phyloP scores from a whole-genome alignment of 2,329 filamentous ascomycete genomes.

The Cryphonectria carpinicola region DNA sequence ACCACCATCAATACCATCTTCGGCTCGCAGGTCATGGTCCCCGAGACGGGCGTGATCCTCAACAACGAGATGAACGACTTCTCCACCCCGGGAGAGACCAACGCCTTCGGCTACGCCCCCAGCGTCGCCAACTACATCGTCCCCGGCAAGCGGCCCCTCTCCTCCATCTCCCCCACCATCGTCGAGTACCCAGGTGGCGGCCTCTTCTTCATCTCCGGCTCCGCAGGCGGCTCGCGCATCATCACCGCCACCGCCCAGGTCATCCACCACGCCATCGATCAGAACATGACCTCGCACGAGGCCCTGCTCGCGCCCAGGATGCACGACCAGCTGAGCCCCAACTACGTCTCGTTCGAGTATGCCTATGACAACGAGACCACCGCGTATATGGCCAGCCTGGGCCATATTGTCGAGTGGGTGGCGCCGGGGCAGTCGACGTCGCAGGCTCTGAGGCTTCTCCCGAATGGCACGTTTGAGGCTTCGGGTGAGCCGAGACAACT shows the following conservation, averaged over 20 bases:
- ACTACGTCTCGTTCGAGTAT: conserved; percentile 69
- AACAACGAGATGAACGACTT: conserved; percentile 72
- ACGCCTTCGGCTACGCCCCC: conserved; percentile 78
- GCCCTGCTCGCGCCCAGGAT: conserved; percentile 70
- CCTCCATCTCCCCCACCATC: conserved; percentile 70
- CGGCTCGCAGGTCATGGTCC: conserved; percentile 74
- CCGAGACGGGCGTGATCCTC: conserved; percentile 81
- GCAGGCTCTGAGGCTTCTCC: conserved; percentile 66
- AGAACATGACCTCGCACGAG: conserved; percentile 58
- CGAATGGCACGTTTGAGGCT: conserved; percentile 42
- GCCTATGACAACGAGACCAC: conserved; percentile 68
- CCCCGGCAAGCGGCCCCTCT: conserved; percentile 78
- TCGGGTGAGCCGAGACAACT: conserved; percentile 29
- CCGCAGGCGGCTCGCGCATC: conserved; percentile 82
- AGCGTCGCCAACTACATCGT: conserved; percentile 75
- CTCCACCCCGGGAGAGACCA: conserved; percentile 71
- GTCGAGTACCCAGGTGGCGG: conserved; percentile 53
- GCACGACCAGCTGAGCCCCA: conserved; percentile 82
- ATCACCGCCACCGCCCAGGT: conserved; percentile 79
- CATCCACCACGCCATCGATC: conserved; percentile 73
- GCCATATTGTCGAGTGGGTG: conserved; percentile 75
- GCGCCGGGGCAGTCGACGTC: conserved; percentile 67
- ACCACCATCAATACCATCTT: conserved; percentile 84
- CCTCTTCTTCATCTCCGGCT: conserved; percentile 72
- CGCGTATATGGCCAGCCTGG: conserved; percentile 63